Conservation (phyloP, 2,329 filamentous ascomycete species). For the Escovopsis sp. region DNA sequence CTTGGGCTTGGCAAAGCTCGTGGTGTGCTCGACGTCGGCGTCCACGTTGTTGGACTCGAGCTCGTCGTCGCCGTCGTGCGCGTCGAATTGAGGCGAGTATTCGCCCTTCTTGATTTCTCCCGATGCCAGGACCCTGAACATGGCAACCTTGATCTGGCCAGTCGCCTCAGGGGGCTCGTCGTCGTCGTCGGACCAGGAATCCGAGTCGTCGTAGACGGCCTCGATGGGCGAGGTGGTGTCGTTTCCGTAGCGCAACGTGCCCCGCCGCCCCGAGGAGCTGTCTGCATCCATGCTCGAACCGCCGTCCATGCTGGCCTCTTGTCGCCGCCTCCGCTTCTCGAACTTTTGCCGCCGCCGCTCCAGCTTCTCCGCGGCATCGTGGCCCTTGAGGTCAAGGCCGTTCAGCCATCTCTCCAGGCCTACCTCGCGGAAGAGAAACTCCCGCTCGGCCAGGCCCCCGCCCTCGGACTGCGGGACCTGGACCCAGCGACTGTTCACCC, state of each 20-base stretch:
- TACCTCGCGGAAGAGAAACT: constrained; percentile 94
- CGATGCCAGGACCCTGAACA: constrained; percentile 88
- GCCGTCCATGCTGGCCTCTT: constrained; percentile 33
- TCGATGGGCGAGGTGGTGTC: constrained; percentile 64
- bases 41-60: constrained; percentile 44
- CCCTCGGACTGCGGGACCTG: constrained; percentile 83
- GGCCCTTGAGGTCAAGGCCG: constrained; percentile 84
- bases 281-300: constrained; percentile 19
- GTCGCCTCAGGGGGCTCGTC: constrained; percentile 88
- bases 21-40: constrained; percentile 87
- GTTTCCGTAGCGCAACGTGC: constrained; percentile 66
- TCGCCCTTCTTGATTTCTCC: constrained; percentile 97
- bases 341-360: constrained; percentile 79
- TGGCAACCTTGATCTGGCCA: constrained; percentile 93
- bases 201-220: constrained; percentile 51
- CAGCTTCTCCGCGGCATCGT: constrained; percentile 76
- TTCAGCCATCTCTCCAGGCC: constrained; percentile 94
- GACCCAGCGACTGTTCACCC: constrained; percentile 98
- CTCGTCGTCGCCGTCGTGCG: constrained; percentile 85
- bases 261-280: constrained; percentile 28
- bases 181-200: constrained; percentile 63
- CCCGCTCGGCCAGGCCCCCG: constrained; percentile 84
- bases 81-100: constrained; percentile 94
- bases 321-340: constrained; percentile 50
- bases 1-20: constrained; percentile 94